Evolutionary conservation across 441 rosid species (phyloP).

Genomic region (Raphanus hybrid): DNA sequence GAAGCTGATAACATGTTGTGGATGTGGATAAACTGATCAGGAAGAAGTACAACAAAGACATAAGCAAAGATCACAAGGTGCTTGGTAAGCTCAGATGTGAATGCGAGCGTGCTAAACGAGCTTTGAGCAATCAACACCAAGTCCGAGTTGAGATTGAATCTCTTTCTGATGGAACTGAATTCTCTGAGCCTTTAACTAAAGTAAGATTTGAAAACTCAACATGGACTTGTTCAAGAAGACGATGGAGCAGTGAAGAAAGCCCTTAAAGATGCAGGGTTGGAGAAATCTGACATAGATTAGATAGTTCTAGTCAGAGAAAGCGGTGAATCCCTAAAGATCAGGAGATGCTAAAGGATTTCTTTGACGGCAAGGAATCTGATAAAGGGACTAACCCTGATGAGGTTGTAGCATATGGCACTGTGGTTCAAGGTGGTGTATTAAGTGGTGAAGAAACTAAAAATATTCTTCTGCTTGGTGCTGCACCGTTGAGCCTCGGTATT

Average conservation of each 20-base stretch:
- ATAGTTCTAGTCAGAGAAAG: no score
- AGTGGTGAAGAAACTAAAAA: conserved; percentile 58
- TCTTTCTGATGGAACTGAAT: not conserved
- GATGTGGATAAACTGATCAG: conserved; percentile 32
- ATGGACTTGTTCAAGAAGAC: no score
- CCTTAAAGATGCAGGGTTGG: no score
- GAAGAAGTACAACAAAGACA: conserved; percentile 29
- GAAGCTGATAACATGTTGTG: no score
- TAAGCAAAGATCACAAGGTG: not conserved
- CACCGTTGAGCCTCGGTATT: conserved; percentile 62
- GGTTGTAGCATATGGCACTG: conserved; percentile 64
- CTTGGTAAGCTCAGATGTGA: not conserved
- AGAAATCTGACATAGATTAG: no score
- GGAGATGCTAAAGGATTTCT: conserved; percentile 48
- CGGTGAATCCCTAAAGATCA: no score
- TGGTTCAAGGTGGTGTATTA: conserved; percentile 64
- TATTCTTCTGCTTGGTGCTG: conserved; percentile 55
- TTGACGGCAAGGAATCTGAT: conserved; percentile 57
- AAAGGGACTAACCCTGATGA: conserved; percentile 70
- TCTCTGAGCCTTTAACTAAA: no score
- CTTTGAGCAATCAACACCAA: not conserved
- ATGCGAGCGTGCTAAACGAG: conserved; percentile 38
- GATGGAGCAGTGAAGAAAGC: no score
- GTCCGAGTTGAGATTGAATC: not conserved
- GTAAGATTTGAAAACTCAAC: no score